These are phyloP conservation scores for Cyclanthera cordifolia DNA, from an alignment of 306 rosid genomes.

Conservation along the genomic window DNA sequence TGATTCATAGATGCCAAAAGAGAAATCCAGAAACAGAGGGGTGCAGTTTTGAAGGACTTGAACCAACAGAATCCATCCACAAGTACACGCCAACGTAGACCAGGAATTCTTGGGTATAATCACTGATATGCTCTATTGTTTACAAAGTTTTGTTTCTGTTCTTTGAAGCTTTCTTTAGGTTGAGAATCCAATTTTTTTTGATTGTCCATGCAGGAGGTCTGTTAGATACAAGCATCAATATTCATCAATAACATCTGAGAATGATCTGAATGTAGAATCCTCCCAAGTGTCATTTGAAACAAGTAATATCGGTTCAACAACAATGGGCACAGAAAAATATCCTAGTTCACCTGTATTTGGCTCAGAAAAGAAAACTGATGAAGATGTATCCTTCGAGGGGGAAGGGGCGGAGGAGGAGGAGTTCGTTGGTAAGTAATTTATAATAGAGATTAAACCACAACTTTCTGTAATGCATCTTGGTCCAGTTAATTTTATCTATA, in stretches of 20 bases:
- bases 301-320: slow-evolving; percentile 20
- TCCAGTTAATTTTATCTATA: not conserved
- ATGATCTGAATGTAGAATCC: slow-evolving; percentile 20
- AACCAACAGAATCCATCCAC: slow-evolving; percentile 26
- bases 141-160: slow-evolving; percentile 7
- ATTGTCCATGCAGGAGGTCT: slow-evolving; percentile 34
- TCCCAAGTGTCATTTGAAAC: slow-evolving; percentile 42
- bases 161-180: slow-evolving; percentile 1
- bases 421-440: slow-evolving; percentile 30
- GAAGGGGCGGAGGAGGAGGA: slow-evolving; percentile 31
- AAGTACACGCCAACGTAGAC: slow-evolving; percentile 46
- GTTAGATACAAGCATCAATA: slow-evolving; percentile 49
- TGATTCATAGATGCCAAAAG: slow-evolving; percentile 54
- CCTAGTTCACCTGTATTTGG: slow-evolving; percentile 23
- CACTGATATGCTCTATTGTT: slow-evolving; percentile 10
- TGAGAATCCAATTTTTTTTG: slow-evolving; percentile 20
- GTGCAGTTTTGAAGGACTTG: slow-evolving; percentile 28
- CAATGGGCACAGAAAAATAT: slow-evolving; percentile 19
- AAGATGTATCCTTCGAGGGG: slow-evolving; percentile 17
- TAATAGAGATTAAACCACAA: not conserved
- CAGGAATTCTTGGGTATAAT: slow-evolving; percentile 46
- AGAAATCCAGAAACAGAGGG: slow-evolving; percentile 58
- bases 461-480: not conserved
- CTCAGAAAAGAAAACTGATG: slow-evolving; percentile 19
- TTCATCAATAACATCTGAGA: slow-evolving; percentile 21